phyloP scores from a whole-genome alignment of 495 filamentous ascomycete genomes.

The Penicillium fimorum region DNA sequence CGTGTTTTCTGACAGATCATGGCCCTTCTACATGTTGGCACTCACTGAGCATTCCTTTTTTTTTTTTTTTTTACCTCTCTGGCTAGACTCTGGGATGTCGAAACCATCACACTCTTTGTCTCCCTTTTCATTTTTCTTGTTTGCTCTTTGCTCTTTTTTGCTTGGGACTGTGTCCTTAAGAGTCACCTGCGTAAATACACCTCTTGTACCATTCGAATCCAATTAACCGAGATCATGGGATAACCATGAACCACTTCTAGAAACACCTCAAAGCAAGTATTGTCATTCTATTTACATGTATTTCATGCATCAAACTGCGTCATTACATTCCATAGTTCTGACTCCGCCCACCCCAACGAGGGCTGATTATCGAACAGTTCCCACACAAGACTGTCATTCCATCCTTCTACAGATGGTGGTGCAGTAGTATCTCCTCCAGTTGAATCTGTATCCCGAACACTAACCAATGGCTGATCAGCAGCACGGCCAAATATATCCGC shows the following conservation, averaged over 20 bases:
- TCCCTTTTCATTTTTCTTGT: constrained; percentile 8
- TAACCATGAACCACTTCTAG: background rate
- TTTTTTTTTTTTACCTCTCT: constrained; percentile 17
- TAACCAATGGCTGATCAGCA: background rate
- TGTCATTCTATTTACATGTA: background rate
- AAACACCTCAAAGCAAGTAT: background rate
- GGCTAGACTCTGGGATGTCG: constrained; percentile 27
- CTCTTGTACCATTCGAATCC: constrained; percentile 22
- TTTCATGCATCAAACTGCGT: constrained; percentile 14
- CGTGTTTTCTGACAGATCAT: constrained; percentile 9
- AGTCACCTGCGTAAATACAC: constrained; percentile 25
- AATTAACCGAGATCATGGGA: background rate
- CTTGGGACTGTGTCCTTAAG: constrained; percentile 25
- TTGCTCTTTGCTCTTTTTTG: constrained; percentile 1
- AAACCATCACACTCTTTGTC: constrained; percentile 20
- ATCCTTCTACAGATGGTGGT: constrained; percentile 20
- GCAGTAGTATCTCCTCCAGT: constrained; percentile 6
- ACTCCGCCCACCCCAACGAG: constrained; percentile 32
- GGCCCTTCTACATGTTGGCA: constrained; percentile 21
- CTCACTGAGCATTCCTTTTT: constrained; percentile 16
- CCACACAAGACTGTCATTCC: constrained; percentile 36
- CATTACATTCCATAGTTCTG: constrained; percentile 26
- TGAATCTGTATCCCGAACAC: constrained; percentile 3
- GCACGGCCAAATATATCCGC: constrained; percentile 11
- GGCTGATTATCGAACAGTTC: constrained; percentile 34